Base-by-base conservation (phyloP, 345 rosid species). In the Murraya paniculata region DNA sequence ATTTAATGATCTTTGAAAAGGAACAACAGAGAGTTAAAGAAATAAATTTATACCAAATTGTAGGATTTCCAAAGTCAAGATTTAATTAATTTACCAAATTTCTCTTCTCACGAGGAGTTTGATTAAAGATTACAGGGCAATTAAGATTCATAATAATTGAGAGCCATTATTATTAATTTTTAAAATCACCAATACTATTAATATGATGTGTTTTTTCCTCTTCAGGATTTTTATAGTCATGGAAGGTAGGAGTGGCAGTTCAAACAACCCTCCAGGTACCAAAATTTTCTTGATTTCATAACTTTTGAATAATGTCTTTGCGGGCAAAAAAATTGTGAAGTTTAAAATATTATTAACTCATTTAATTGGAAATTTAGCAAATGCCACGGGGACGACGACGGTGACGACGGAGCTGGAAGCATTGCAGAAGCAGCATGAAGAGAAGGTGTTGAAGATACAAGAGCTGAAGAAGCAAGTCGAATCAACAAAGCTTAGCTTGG, bases 401-500 rank as follows among this genome's bases (percentile, higher is more conserved):
- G n/a, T n/a, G n/a, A n/a, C n/a, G n/a, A 67, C 82, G 0, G 90
- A 75, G 58, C 77, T 88, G 77, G 87, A 80, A 80, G 45, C 25
- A 66, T 75, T 90, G 57, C 87, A 80, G 80, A 85, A 72, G 59
- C 61, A 83, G 71, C 83, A 81, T 6, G 85, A 82, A 56, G 88
- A 81, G 86, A 85, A 84, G 72, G 74, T 64, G 22, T 5, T 41
- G 2, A 80, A 75, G 85, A 88, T 88, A 68, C 80, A 81, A 68
- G 84, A 90, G 30, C 84, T 90, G 80, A 90, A 81, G 78, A 75
- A 48, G 30, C 86, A 83, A 41, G 84, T 87, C 21, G 85, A 80
- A 74, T 73, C 75, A 0, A 64, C 64, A 65, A 88, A 83, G 87
- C 77, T 79, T 36, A 75, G 68, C 1, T 31, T 88, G 75, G 87